Base-by-base conservation (phyloP, 176 grass and related monocot genomes). In the Phragmites australis region DNA sequence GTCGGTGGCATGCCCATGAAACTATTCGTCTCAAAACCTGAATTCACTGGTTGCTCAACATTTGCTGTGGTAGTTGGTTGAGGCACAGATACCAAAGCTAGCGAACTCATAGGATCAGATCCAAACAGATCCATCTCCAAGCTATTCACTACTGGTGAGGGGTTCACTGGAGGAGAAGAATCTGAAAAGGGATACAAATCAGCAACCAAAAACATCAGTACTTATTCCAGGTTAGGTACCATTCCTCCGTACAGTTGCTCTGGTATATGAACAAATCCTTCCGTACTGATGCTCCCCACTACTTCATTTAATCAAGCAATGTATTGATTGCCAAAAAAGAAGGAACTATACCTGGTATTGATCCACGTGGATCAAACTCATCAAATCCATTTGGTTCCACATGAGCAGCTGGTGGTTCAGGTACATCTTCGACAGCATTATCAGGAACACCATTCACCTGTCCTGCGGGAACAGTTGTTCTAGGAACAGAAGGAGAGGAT, bases 91-190 rank as follows among this genome's bases (percentile, higher is more conserved):
- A 93, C 83, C 86, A 99, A 86, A 91, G 93, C 96, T 78, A 95
- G 72, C 0, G 86, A 87, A 84, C 71, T 81, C 53, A 90, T 86
- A 58, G 96, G 86, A 81, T 99, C 90, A 22, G 93, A 88, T 81
- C 93, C 96, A 87, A 95, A 99, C 57, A 99, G 87, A 80, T 95
- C 96, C 88, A 88, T 91, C 88, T 99, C 90, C 63, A 93, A 86
- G 70, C 76, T 93, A 85, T 86, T 91, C 44, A 70, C 68, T 41
- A 75, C 68, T 22, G 93, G 82, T 19, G 79, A 68, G 61, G 86
- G 51, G 50, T 87, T 82, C 42, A 30, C 57, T 65, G 83, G 80
- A 86, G 76, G 74, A 15, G 86, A 77, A 54, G 68, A 44, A 74
- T 79, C 83, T 70, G 68, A 61, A n/a, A 31, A 68, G 70, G 43